phyloP scores from a whole-genome alignment of 2,329 filamentous ascomycete species.

The Ophiostoma novo-ulmi region DNA sequence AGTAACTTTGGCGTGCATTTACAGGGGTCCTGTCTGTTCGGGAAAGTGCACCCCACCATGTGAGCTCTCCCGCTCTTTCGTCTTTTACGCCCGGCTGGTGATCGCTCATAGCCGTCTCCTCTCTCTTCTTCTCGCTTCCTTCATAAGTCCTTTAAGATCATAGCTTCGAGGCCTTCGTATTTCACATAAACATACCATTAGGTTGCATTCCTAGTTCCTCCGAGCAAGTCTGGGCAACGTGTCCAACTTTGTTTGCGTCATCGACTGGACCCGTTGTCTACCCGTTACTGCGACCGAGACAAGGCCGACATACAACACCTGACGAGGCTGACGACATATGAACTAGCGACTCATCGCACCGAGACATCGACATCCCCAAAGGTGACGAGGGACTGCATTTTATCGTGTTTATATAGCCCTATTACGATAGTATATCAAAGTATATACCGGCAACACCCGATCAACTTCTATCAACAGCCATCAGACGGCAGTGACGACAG shows the following conservation, averaged over 20 bases:
- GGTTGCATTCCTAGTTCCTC: background rate
- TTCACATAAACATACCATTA: background rate
- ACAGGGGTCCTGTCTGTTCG: background rate
- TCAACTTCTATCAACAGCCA: background rate
- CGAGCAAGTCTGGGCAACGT: background rate
- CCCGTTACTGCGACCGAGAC: slow-evolving; percentile 3
- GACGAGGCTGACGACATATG: slow-evolving; percentile 1
- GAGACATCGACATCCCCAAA: background rate
- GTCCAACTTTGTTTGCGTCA: background rate
- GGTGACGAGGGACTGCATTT: background rate
- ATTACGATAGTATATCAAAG: background rate
- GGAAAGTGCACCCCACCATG: background rate
- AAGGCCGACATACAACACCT: background rate
- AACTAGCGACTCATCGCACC: background rate
- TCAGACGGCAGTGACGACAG: background rate
- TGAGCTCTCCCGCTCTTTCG: background rate
- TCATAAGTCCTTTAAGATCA: background rate
- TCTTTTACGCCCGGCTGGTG: background rate
- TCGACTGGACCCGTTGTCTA: background rate
- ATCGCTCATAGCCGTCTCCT: background rate
- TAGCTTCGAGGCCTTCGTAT: background rate
- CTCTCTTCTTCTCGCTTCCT: background rate
- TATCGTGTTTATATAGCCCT: background rate
- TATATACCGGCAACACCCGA: background rate
- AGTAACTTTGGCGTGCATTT: background rate